Conservation (phyloP, 2,329 filamentous ascomycete species). For the Neofusicoccum parvum region DNA sequence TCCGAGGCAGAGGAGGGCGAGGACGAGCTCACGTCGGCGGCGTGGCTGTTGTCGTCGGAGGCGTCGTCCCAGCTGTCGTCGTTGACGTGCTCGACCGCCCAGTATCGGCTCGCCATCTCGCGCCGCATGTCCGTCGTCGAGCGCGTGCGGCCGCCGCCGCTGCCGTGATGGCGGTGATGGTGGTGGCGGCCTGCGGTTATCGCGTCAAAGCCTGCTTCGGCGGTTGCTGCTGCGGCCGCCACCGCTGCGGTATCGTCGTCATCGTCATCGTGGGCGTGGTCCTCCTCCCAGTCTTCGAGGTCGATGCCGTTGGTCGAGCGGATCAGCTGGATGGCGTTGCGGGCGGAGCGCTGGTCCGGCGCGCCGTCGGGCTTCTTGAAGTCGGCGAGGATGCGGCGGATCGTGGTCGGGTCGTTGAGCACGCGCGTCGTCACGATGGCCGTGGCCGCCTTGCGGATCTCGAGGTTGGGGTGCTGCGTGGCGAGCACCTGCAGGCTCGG, state of each 20-base stretch:
- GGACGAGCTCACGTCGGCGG: not conserved
- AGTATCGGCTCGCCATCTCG: constrained; percentile 13
- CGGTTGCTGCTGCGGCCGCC: no score
- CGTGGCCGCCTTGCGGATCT: constrained; percentile 41
- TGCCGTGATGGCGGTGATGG: not conserved
- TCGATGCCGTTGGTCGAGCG: constrained; percentile 18
- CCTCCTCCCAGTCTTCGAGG: constrained; percentile 17
- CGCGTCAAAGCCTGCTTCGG: constrained; percentile 11
- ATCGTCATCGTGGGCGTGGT: not conserved
- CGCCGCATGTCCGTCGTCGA: constrained; percentile 8
- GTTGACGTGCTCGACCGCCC: not conserved
- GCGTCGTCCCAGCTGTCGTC: not conserved
- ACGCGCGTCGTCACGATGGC: constrained; percentile 9
- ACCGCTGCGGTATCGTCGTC: not conserved
- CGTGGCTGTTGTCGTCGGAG: constrained; percentile 3
- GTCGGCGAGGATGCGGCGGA: constrained; percentile 38
- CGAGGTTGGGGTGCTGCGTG: constrained; percentile 41
- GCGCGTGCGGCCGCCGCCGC: constrained; percentile 12
- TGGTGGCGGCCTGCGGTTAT: not conserved
- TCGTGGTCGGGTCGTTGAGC: constrained; percentile 29
- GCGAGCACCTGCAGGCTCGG: constrained; percentile 44
- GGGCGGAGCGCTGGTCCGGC: constrained; percentile 14
- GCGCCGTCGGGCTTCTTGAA: constrained; percentile 7
- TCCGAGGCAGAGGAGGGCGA: not conserved
- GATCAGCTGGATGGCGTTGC: constrained; percentile 19